Percentiles rank a stretch among this genome's conserved stretches.
Conservation (phyloP, 2,329 filamentous ascomycete species). For the Verticillium nubilum region DNA sequence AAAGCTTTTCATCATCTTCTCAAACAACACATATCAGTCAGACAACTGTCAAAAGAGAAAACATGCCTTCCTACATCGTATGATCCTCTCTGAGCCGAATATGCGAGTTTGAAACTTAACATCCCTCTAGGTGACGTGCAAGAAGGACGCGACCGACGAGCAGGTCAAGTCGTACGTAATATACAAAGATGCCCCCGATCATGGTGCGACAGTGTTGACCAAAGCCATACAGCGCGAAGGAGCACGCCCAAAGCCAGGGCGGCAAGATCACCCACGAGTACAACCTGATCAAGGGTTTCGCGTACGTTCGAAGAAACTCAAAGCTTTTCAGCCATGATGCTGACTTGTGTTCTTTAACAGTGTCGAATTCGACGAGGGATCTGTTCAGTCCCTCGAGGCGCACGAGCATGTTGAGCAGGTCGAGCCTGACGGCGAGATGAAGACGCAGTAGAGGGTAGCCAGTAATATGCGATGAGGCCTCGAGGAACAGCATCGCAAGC, state of each 20-base stretch:
- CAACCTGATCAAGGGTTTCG: conserved; percentile 85
- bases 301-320: conserved; percentile 53
- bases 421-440: conserved; percentile 67
- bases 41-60: conserved; percentile 15
- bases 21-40: neutral
- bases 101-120: conserved; percentile 10
- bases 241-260: conserved; percentile 67
- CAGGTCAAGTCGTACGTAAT: conserved; percentile 65
- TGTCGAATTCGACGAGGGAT: conserved; percentile 65
- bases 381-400: conserved; percentile 58
- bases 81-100: conserved; percentile 9
- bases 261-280: conserved; percentile 83
- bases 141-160: conserved; percentile 59
- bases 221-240: conserved; percentile 61
- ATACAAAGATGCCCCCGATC: conserved; percentile 4
- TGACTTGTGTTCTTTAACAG: conserved; percentile 36
- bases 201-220: neutral
- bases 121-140: conserved; percentile 66
- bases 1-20: neutral
- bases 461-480: neutral
- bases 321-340: neutral
- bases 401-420: conserved; percentile 69
- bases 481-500: neutral
- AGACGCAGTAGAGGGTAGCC: conserved; percentile 54
- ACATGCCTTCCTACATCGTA: conserved; percentile 55